Base-by-base conservation (phyloP, 257 asterid species). In the Petrea volubilis region DNA sequence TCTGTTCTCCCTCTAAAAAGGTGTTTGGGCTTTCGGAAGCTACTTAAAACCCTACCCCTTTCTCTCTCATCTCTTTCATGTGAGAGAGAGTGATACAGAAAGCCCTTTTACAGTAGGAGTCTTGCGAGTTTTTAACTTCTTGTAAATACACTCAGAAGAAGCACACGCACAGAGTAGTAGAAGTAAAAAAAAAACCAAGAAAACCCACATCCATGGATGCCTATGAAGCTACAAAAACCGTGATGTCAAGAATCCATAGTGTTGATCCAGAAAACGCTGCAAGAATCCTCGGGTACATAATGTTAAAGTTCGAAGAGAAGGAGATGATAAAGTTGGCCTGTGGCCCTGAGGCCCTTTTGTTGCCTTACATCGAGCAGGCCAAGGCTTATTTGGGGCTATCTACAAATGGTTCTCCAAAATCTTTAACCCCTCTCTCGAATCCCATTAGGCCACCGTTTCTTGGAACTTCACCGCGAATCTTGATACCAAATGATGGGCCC, bases 191-290 rank as follows among this genome's bases (percentile, higher is more conserved):
- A 34, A 11, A 12, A 41, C 25, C 12, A 51, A 15, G 67, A 7
- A 33, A 10, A 1, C 28, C 3, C 52, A n/a, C 61, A 49, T 11
- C 76, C 77, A 88, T 92, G 97, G 96, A 89, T 75, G 51, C 82
- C 0, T 84, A 73, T 17, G 95, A 89, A 24, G 96, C 96, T 46
- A 83, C 91, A 1, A 84, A 80, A 44, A 47, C 67, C 29, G 90
- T 92, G 31, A 79, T 92, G 73, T 78, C 92, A 6, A 83, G 96
- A 77, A 85, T 92, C 82, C 88, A 81, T 15, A 74, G 41, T 21
- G 36, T 92, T 77, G 97, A 92, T 78, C 88, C 88, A 5, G 92
- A 86, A 56, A 87, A 87, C 72, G 91, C 95, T 46, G 78, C 96
- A 4, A 86, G 70, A 78, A 89, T 92, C 85, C 83, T 89, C 69